Evolutionary conservation across 2,329 filamentous ascomycete species (phyloP).

Genomic region (Cladosporium cucumerinum): DNA sequence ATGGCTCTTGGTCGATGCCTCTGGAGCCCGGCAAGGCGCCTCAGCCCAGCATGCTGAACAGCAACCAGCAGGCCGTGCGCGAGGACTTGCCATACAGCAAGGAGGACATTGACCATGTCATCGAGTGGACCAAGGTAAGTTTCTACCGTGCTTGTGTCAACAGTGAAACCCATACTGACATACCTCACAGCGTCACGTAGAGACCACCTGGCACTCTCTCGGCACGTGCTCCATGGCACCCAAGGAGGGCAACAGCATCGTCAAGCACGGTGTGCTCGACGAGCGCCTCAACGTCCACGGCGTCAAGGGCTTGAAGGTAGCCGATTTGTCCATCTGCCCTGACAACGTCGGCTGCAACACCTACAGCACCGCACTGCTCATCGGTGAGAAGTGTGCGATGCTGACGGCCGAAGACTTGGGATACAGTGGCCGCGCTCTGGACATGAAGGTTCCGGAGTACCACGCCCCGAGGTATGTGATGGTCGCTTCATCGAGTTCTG

Average conservation of each 20-base stretch:
- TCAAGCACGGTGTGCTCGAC: slow-evolving; percentile 61
- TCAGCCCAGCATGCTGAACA: slow-evolving; percentile 55
- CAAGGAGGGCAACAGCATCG: slow-evolving; percentile 65
- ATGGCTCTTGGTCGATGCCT: slow-evolving; percentile 63
- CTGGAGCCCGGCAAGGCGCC: slow-evolving; percentile 54
- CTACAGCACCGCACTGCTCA: slow-evolving; percentile 60
- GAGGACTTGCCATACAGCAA: slow-evolving; percentile 65
- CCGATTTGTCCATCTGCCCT: slow-evolving; percentile 54
- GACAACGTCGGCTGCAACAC: slow-evolving; percentile 46
- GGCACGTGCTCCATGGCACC: slow-evolving; percentile 39
- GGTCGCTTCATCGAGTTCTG: too few relatives aligned
- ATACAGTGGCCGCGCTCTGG: slow-evolving; percentile 67
- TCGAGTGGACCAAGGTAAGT: slow-evolving; percentile 56
- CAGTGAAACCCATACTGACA: slow-evolving; percentile 35
- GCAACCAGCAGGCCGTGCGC: slow-evolving; percentile 58
- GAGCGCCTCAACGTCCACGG: slow-evolving; percentile 75
- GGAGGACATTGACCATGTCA: slow-evolving; percentile 61
- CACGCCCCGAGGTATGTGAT: slow-evolving; percentile 37
- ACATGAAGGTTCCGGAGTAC: slow-evolving; percentile 67
- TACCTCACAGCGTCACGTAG: slow-evolving; percentile 69
- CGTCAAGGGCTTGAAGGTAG: slow-evolving; percentile 73
- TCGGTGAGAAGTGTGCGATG: slow-evolving; percentile 71
- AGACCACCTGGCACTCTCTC: slow-evolving; percentile 41
- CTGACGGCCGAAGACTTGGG: slow-evolving; percentile 70
- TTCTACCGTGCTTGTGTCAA: too few relatives aligned